A percentile compares a stretch with the other conserved stretches of the same genome.
These are phyloP conservation scores for Monilinia fructicola DNA, from an alignment of 2,329 filamentous ascomycete species.

Conservation along the genomic window DNA sequence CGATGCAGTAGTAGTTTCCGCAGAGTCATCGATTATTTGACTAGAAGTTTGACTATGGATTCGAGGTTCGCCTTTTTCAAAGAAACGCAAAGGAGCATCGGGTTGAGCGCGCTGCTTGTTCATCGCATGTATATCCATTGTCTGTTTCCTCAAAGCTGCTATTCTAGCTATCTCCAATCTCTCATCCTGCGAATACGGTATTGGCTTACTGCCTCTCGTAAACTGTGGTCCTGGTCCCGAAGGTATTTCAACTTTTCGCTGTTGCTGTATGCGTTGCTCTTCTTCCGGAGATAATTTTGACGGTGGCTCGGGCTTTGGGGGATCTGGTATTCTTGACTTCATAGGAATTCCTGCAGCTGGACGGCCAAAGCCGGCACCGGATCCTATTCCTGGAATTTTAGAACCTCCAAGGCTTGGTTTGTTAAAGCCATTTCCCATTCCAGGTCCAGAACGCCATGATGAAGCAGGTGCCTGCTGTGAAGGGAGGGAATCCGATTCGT, in stretches of 20 bases:
- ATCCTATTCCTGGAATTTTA: conserved; percentile 10
- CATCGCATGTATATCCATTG: conserved; percentile 7
- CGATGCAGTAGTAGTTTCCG: not conserved
- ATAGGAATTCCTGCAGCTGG: conserved; percentile 17
- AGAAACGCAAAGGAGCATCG: conserved; percentile 2
- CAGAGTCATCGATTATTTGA: conserved; percentile 6
- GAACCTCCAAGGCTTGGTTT: conserved; percentile 7
- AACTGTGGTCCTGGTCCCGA: conserved; percentile 34
- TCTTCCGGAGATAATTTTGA: not conserved
- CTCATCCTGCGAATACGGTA: conserved; percentile 18
- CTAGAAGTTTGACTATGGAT: conserved; percentile 3
- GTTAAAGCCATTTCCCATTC: conserved; percentile 10
- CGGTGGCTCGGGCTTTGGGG: conserved; percentile 8
- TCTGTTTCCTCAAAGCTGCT: not conserved
- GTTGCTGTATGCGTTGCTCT: not conserved
- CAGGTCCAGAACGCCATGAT: conserved; percentile 28
- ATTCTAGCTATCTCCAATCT: not conserved
- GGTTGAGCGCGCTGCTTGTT: conserved; percentile 7
- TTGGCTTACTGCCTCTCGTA: conserved; percentile 33
- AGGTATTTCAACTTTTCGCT: conserved; percentile 27
- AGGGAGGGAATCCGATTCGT: conserved; percentile 7
- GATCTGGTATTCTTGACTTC: conserved; percentile 19
- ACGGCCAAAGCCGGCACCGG: conserved; percentile 1
- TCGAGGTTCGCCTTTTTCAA: not conserved
- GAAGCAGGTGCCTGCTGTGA: conserved; percentile 18